Percentiles rank a stretch among this genome's conserved stretches.
Evolutionary conservation across 768 basidiomycete genomes (phyloP).

Genomic region (Cubamyces sp.): DNA sequence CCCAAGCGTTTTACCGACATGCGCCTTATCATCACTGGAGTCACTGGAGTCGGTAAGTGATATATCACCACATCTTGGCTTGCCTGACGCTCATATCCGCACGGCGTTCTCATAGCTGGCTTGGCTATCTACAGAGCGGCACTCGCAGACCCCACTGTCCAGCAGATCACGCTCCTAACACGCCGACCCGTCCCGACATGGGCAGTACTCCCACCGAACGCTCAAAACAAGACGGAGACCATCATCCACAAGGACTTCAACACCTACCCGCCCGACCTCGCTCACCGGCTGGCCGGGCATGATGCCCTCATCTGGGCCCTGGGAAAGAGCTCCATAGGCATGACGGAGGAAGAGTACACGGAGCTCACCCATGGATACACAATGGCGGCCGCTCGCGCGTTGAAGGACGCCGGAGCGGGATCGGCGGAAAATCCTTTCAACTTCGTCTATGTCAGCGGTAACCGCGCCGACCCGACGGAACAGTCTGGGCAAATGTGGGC

Average conservation of each 20-base stretch:
- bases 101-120: slow-evolving; percentile 34
- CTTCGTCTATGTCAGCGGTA: slow-evolving; percentile 45
- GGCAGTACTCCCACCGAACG: slow-evolving; percentile 35
- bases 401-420: slow-evolving; percentile 36
- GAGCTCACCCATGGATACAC: slow-evolving; percentile 42
- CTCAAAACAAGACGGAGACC: slow-evolving; percentile 34
- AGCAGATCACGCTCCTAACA: slow-evolving; percentile 39
- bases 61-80: background rate
- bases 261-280: slow-evolving; percentile 37
- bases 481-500: slow-evolving; percentile 38
- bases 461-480: slow-evolving; percentile 40
- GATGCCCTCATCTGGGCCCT: slow-evolving; percentile 45
- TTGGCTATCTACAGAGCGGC: slow-evolving; percentile 40
- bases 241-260: slow-evolving; percentile 41
- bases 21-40: slow-evolving; percentile 39
- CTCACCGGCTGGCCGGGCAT: slow-evolving; percentile 35
- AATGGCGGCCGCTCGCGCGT: slow-evolving; percentile 35
- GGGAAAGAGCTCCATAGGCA: slow-evolving; percentile 34
- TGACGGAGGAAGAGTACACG: slow-evolving; percentile 39
- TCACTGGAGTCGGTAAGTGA: slow-evolving; percentile 38
- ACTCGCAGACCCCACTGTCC: slow-evolving; percentile 35
- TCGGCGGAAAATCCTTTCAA: slow-evolving; percentile 36
- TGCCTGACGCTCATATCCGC: background rate
- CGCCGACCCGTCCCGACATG: slow-evolving; percentile 39
- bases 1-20: slow-evolving; percentile 11